Evolutionary conservation across 345 rosid species (phyloP), one percentile per base, ranked within the genome.

Genomic region (Populus tremula): DNA sequence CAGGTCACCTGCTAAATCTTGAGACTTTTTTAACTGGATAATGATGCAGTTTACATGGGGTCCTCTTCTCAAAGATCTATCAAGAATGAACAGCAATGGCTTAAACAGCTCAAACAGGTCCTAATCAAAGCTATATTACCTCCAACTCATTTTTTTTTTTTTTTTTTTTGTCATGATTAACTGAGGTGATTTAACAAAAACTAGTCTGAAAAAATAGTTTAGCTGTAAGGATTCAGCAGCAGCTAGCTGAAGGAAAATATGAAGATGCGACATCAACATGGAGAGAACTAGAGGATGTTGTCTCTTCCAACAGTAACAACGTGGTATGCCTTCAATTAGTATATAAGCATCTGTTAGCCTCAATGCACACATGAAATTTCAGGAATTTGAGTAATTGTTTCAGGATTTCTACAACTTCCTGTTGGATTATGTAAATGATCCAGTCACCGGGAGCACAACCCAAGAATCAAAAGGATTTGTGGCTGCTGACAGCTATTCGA

Each of bases 1-100:
- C 13, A 27, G 33, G 13, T 21, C 2, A 41, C 45, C 43, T 39
- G 10, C 10, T 39, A 39, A 39, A 39, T 41, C 45, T 41, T 9
- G 13, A 41, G 45, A 41, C 45, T 41, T 41, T 41, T 45, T 45
- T 45, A 45, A 45, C 50, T 14, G 17, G 10, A 11, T 25, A 45
- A 45, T 73, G 25, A 18, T 74, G 72, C 70, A 86, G 87, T 76
- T 84, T n/a, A 75, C 90, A 27, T 82, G 86, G 87, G 88, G 84
- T 43, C 88, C 90, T 56, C 81, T 86, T 36, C 85, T 88, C 18
- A 86, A 81, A 64, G 88, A 86, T 72, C 47, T 81, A n/a, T 88
- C 87, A 2, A 78, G 87, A 53, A 76, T 88, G 49, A 77, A 70
- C 53, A 64, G 69, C 64, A 54, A 20, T 5, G 87, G 85, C 1